Evolutionary conservation across 2,329 filamentous ascomycete genomes (phyloP).

Genomic region (Zasmidium angulare): DNA sequence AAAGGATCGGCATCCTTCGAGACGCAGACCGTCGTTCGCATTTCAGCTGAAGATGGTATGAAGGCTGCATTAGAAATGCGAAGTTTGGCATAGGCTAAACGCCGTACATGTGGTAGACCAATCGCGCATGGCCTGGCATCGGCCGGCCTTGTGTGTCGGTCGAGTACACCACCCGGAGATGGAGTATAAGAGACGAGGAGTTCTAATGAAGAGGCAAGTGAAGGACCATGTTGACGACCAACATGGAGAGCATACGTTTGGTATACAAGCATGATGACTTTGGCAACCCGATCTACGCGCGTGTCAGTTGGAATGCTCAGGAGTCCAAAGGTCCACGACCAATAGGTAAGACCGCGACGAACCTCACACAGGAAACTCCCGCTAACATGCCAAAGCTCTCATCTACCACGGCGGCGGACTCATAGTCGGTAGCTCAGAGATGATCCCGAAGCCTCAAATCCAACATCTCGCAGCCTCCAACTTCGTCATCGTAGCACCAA

Average conservation of each 20-base stretch:
- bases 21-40: no score
- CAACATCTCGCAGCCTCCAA: constrained; percentile 12
- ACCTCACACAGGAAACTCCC: background rate
- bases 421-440: constrained; percentile 21
- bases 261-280: constrained; percentile 19
- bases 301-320: constrained; percentile 13
- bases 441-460: constrained; percentile 22
- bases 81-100: no score
- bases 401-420: constrained; percentile 22
- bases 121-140: no score
- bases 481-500: constrained; percentile 27
- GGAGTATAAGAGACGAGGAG: no score
- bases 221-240: no score
- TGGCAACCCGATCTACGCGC: constrained; percentile 15
- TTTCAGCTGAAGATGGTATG: no score
- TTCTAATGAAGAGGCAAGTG: no score
- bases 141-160: no score
- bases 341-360: constrained; percentile 11
- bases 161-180: no score
- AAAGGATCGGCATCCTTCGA: no score
- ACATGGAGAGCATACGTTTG: constrained; percentile 17
- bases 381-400: constrained; percentile 7
- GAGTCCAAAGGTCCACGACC: constrained; percentile 5
- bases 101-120: no score
- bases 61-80: no score